phyloP scores from a whole-genome alignment of 805 yeast species.

The Saccharomyces jurei region DNA sequence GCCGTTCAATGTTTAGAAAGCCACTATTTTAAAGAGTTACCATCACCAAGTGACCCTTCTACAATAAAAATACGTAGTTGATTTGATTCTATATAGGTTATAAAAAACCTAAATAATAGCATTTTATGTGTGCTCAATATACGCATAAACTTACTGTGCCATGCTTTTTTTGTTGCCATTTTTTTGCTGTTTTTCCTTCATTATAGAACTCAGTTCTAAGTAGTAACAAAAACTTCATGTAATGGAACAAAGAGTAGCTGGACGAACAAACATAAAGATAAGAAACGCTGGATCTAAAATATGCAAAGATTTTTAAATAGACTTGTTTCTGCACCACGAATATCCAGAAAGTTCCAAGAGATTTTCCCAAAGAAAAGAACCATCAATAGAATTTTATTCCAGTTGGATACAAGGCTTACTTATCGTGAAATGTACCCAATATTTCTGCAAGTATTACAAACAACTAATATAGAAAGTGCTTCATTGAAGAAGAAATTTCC shows the following conservation, averaged over 20 bases:
- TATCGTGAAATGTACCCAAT: constrained; percentile 48
- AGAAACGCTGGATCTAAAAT: neutral
- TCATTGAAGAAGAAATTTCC: neutral
- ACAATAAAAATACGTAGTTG: constrained; percentile 8
- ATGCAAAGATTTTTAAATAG: neutral
- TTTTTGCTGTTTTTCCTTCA: neutral
- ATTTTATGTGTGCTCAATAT: neutral
- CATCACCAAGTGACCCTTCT: constrained; percentile 62
- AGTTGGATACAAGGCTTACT: constrained; percentile 51
- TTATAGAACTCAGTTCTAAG: neutral
- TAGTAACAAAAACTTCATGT: neutral
- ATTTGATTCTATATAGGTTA: neutral
- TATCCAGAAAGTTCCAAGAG: constrained; percentile 25
- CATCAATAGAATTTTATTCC: constrained; percentile 55
- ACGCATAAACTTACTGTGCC: neutral
- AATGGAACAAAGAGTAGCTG: neutral
- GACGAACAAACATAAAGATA: neutral
- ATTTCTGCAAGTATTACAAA: constrained; percentile 35
- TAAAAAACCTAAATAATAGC: neutral
- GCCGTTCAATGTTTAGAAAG: constrained; percentile 57
- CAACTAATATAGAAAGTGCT: constrained; percentile 29
- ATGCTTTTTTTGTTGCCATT: neutral
- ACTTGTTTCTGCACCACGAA: neutral
- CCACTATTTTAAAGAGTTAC: constrained; percentile 63
- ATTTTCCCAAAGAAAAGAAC: constrained; percentile 52